Evolutionary conservation across 1,284 basidiomycete genomes (phyloP).

Genomic region (Ustilago sp.): DNA sequence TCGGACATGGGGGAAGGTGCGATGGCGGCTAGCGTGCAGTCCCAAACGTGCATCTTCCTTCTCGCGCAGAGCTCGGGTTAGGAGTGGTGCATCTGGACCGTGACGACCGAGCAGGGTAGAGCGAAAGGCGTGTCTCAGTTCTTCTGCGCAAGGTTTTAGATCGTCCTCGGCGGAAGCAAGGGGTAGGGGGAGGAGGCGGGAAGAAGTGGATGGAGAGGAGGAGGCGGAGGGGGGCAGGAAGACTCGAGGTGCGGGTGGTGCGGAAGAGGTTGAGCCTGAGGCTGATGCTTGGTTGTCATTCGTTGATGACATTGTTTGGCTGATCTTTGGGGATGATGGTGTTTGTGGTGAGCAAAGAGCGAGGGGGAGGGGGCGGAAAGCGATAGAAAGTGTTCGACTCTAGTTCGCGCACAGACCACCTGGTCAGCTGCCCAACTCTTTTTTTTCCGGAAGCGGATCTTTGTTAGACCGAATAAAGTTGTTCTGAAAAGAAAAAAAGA

Average conservation of each 20-base stretch:
- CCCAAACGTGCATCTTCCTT: slow-evolving; percentile 73
- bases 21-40: slow-evolving; percentile 76
- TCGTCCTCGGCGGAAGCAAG: slow-evolving; percentile 34
- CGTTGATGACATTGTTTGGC: neutral
- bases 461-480: no score
- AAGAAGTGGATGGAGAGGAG: slow-evolving; percentile 4
- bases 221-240: slow-evolving; percentile 28
- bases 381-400: no score
- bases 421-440: no score
- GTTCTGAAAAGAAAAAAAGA: no score
- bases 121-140: slow-evolving; percentile 79
- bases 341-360: no score
- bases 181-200: neutral
- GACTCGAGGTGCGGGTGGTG: slow-evolving; percentile 3
- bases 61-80: slow-evolving; percentile 78
- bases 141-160: slow-evolving; percentile 78
- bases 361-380: no score
- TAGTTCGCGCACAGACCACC: no score
- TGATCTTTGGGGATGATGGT: neutral
- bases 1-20: slow-evolving; percentile 81
- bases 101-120: slow-evolving; percentile 76
- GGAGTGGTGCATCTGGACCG: slow-evolving; percentile 81
- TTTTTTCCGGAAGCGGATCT: no score
- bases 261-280: neutral
- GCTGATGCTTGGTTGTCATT: slow-evolving; percentile 6